A percentile compares a stretch with the other conserved stretches of the same genome.
phyloP scores from a whole-genome alignment of 2,329 filamentous ascomycete species.

The Lachnellula cervina region DNA sequence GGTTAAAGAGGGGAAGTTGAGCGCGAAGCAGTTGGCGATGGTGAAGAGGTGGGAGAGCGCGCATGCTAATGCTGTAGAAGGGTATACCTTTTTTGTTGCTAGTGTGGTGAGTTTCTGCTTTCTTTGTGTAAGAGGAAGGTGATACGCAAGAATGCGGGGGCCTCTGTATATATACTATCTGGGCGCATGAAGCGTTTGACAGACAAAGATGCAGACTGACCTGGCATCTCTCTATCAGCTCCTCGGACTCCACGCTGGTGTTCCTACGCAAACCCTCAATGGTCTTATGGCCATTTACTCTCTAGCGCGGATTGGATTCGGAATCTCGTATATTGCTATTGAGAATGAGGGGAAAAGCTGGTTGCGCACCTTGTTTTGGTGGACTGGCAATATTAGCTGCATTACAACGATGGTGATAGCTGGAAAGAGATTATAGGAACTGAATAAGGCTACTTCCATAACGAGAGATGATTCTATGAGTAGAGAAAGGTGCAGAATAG shows the following conservation, averaged over 20 bases:
- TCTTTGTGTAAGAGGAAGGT: not conserved
- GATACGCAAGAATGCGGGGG: no score
- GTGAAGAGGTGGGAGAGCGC: slow-evolving; percentile 41
- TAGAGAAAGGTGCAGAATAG: no score
- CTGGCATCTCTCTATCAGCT: slow-evolving; percentile 10
- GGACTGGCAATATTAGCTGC: slow-evolving; percentile 40
- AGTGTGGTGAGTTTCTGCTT: slow-evolving; percentile 26
- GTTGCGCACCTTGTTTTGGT: slow-evolving; percentile 38
- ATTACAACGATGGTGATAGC: slow-evolving; percentile 34
- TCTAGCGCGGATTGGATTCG: slow-evolving; percentile 38
- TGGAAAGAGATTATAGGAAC: slow-evolving; percentile 28
- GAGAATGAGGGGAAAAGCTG: slow-evolving; percentile 33
- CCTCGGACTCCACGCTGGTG: slow-evolving; percentile 37
- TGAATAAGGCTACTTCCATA: not conserved
- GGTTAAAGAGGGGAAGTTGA: slow-evolving; percentile 38
- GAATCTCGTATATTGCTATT: slow-evolving; percentile 36
- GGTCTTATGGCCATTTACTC: slow-evolving; percentile 37
- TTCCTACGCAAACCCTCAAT: slow-evolving; percentile 36
- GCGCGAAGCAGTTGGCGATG: slow-evolving; percentile 37
- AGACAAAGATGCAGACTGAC: not conserved
- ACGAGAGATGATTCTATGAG: not conserved
- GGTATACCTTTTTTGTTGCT: slow-evolving; percentile 36
- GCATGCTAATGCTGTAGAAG: slow-evolving; percentile 43
- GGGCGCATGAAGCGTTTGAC: not conserved
- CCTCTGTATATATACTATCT: no score